Evolutionary conservation across 2,329 filamentous ascomycete species (phyloP), one percentile per base, ranked within the genome.

Genomic region (Magnaporthiopsis rhizophila): DNA sequence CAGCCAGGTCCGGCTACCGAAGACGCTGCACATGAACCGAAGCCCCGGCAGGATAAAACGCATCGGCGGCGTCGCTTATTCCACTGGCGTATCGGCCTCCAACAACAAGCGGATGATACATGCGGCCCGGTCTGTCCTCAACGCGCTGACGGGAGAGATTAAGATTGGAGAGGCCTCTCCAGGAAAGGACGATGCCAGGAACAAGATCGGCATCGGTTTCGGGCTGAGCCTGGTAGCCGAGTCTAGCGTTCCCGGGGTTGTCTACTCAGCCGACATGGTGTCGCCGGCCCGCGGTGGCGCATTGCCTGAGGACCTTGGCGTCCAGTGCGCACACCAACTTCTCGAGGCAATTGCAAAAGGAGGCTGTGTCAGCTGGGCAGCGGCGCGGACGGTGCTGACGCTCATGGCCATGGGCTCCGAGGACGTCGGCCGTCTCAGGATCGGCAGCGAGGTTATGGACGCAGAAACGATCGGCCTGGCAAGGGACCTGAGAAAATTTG

Each of bases 371-470:
- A 89, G 87, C 63, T 82, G 81, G 18, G 83, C 89, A 3, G 90
- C 91, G 2, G 87, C 88, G 6, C 81, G 86, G 3, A 94, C 89
- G 0, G 83, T 97, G 68, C 76, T 99, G 63, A 90, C 88, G 24
- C 80, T 99, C 67, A 99, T 99, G 95, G 92, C 93, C 45, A 98
- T 99, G 95, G 95, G 95, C 0, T 91, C 90, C 0, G 95, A 98
- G 74, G 95, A 99, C 75, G 92, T 99, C 18, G 95, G 95, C 5
- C 85, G 95, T 65, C 75, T 99, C 69, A 86, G 91, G 67, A 74
- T 99, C 65, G 92, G 93, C 38, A 88, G 86, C 70, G 90, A 94
- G 60, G 86, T 97, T 0, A 77, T 98, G 59, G 93, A 87, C 0
- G 89, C 88, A 3, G 91, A 97, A 73, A 89, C 91, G 66, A 84